Evolutionary conservation across 139 green algal genomes (phyloP).

Genomic region (Chlamydomonas sphaeroides): DNA sequence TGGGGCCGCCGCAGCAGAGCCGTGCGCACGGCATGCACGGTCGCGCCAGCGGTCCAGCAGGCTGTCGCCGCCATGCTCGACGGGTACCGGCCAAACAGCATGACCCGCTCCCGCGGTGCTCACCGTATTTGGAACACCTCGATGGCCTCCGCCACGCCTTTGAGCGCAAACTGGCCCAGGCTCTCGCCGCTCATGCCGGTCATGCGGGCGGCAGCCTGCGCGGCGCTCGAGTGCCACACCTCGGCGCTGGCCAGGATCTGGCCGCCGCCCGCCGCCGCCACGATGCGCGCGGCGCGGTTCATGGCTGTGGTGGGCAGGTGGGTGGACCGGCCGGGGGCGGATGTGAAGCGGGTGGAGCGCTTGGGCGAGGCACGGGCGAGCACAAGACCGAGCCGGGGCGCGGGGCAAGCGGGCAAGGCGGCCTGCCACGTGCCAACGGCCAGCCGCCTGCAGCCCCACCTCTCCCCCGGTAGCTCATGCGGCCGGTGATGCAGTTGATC

Average conservation of each 20-base stretch:
- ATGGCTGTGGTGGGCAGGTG: conserved; percentile 36
- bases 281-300: conserved; percentile 64
- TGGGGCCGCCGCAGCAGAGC: too few relatives aligned
- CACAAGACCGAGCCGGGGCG: too few relatives aligned
- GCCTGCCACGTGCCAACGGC: too few relatives aligned
- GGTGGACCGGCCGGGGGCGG: too few relatives aligned
- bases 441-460: neutral
- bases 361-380: too few relatives aligned
- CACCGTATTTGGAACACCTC: conserved; percentile 42
- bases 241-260: conserved; percentile 35
- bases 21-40: too few relatives aligned
- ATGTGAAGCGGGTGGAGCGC: too few relatives aligned
- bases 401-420: too few relatives aligned
- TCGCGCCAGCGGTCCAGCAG: too few relatives aligned
- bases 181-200: neutral
- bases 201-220: neutral
- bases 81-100: too few relatives aligned
- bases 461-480: conserved; percentile 33
- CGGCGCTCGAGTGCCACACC: neutral
- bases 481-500: conserved; percentile 49
- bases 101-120: neutral
- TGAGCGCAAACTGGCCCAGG: conserved; percentile 45
- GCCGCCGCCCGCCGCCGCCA: conserved; percentile 42
- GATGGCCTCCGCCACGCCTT: conserved; percentile 38
- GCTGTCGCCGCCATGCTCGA: too few relatives aligned